Evolutionary conservation across 1,139 yeast species (phyloP).

Genomic region (Spencermartinsiella ligniputridi): DNA sequence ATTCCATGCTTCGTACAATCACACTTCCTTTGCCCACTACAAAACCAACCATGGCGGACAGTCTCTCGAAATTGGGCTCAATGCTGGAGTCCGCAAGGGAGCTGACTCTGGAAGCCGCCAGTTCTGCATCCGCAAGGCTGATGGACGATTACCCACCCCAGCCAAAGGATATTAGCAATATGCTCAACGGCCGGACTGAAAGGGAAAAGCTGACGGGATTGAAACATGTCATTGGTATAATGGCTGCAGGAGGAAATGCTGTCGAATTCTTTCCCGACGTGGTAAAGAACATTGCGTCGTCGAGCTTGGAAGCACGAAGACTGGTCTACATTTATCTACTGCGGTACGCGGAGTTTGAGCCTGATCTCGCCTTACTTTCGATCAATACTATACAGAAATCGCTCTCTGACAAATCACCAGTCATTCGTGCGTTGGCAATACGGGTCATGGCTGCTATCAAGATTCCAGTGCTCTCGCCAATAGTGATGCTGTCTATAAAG

Average conservation of each 20-base stretch:
- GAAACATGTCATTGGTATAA: slow-evolving; percentile 63
- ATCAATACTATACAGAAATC: slow-evolving; percentile 90
- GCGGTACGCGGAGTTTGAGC: slow-evolving; percentile 78
- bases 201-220: slow-evolving; percentile 72
- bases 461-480: slow-evolving; percentile 76
- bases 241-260: slow-evolving; percentile 62
- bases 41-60: slow-evolving; percentile 46
- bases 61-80: slow-evolving; percentile 47
- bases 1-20: too few species aligned
- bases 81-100: slow-evolving; percentile 79
- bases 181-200: slow-evolving; percentile 65
- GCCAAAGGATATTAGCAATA: slow-evolving; percentile 59
- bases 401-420: slow-evolving; percentile 63
- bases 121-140: slow-evolving; percentile 60
- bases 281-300: slow-evolving; percentile 77
- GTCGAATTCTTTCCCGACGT: slow-evolving; percentile 76
- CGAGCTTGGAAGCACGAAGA: slow-evolving; percentile 63
- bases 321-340: slow-evolving; percentile 74
- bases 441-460: slow-evolving; percentile 76
- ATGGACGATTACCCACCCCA: slow-evolving; percentile 45
- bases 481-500: slow-evolving; percentile 67
- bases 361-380: slow-evolving; percentile 81
- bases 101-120: slow-evolving; percentile 76
- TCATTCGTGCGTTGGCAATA: slow-evolving; percentile 66
- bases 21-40: too few species aligned